Evolutionary conservation across 495 filamentous ascomycete species (phyloP), one percentile per base, ranked within the genome.

Genomic region (Aspergillus panamensis): DNA sequence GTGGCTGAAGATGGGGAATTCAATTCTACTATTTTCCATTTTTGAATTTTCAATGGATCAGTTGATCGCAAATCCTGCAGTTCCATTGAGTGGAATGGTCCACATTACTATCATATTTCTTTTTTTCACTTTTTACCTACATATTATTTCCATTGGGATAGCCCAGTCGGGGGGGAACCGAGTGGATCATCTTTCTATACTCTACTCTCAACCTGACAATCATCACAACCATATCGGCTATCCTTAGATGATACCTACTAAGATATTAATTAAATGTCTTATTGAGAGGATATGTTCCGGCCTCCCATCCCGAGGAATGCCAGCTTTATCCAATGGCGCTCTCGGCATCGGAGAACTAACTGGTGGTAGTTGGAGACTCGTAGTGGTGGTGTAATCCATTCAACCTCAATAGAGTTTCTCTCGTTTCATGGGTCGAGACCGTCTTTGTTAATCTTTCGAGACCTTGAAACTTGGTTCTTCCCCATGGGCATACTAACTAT

Each of bases 161-260:
- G 56, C 59, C 63, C 62, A 59, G 62, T 67, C 67, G 69, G 64
- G 65, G 65, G 25, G 59, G 51, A 53, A 17, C 62, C 62, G 62
- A 65, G 47, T 29, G 42, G 29, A 3, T 12, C 20, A 10, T 31
- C 29, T 16, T 45, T 7, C 42, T 45, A 45, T 45, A 13, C 17
- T 20, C 6, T 20, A n/a, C 42, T 44, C 42, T 44, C 6, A n/a
- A 2, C n/a, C 19, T 19, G n/a, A 19, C 32, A 19, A 42, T 30
- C 6, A 54, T 16, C 19, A 40, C 14, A 40, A 31, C 30, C 51
- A 25, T 39, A 57, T 43, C 49, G 53, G 53, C 57, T 50, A 53
- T 30, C 14, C 8, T 31, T 17, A 9, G 16, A n/a, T n/a, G n/a
- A n/a, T n/a, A n/a, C n/a, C n/a, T 31, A 12, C 8, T 2, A 45